Evolutionary conservation across 345 rosid species (phyloP).

Genomic region (Pseudoturritis turrita): DNA sequence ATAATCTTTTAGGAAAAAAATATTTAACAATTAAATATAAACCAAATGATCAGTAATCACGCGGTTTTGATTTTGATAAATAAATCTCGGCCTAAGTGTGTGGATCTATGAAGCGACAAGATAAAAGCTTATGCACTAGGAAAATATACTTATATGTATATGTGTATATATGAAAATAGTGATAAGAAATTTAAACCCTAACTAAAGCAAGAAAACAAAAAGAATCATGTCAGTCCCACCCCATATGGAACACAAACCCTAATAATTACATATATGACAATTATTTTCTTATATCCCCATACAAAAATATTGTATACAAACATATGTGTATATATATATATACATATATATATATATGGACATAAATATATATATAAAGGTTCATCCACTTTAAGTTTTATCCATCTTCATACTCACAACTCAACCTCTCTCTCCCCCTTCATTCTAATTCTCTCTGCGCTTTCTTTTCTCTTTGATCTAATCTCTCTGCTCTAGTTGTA

Average conservation of each 20-base stretch:
- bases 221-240: constrained; percentile 40
- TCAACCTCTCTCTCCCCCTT: constrained; percentile 26
- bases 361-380: constrained; percentile 48
- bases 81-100: neutral
- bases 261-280: constrained; percentile 29
- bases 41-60: neutral
- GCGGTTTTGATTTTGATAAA: neutral
- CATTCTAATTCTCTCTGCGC: constrained; percentile 27
- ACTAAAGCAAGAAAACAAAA: constrained; percentile 59
- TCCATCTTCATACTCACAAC: constrained; percentile 46
- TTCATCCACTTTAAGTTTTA: constrained; percentile 46
- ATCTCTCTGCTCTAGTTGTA: constrained; percentile 39
- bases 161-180: neutral
- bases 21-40: neutral
- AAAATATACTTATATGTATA: neutral
- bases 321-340: neutral
- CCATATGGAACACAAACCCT: constrained; percentile 31
- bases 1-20: neutral
- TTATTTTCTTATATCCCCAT: neutral
- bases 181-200: constrained; percentile 18
- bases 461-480: constrained; percentile 38
- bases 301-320: constrained; percentile 12
- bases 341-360: neutral
- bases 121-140: constrained; percentile 8
- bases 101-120: neutral